Percentiles rank a stretch among this genome's conserved stretches.
These are phyloP conservation scores for Blumeria graminis DNA, from an alignment of 2,329 filamentous ascomycete genomes.

Conservation along the genomic window DNA sequence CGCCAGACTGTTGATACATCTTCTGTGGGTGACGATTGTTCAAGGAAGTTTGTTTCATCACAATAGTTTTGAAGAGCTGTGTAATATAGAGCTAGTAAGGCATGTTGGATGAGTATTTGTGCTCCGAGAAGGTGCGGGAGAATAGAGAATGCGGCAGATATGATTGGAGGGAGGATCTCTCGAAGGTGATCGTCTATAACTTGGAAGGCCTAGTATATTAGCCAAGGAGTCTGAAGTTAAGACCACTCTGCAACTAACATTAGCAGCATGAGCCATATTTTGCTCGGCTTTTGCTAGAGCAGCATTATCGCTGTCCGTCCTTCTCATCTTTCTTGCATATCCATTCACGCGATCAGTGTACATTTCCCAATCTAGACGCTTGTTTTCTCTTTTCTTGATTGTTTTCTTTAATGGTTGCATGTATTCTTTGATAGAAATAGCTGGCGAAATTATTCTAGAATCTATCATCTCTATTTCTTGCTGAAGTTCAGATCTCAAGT, in stretches of 20 bases:
- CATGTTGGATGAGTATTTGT: slow-evolving; percentile 56
- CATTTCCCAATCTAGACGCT: slow-evolving; percentile 59
- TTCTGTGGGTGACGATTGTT: slow-evolving; percentile 47
- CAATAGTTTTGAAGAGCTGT: slow-evolving; percentile 54
- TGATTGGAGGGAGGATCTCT: slow-evolving; percentile 44
- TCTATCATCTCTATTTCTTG: slow-evolving; percentile 52
- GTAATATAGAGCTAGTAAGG: slow-evolving; percentile 54
- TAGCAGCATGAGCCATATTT: slow-evolving; percentile 39
- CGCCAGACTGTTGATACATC: slow-evolving; percentile 46
- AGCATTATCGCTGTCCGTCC: slow-evolving; percentile 48
- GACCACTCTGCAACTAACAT: slow-evolving; percentile 22
- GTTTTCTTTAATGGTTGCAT: slow-evolving; percentile 55
- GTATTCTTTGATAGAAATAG: slow-evolving; percentile 40
- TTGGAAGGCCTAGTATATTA: slow-evolving; percentile 35
- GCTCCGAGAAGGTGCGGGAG: slow-evolving; percentile 44
- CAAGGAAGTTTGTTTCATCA: slow-evolving; percentile 41
- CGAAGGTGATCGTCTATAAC: slow-evolving; percentile 52
- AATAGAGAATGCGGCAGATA: slow-evolving; percentile 46
- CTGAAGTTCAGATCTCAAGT: slow-evolving; percentile 45
- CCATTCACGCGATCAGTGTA: slow-evolving; percentile 47
- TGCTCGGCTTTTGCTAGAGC: slow-evolving; percentile 45
- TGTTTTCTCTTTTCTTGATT: slow-evolving; percentile 67
- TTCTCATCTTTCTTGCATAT: slow-evolving; percentile 42
- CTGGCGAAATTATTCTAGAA: slow-evolving; percentile 41
- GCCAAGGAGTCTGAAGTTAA: not conserved